phyloP scores from a whole-genome alignment of 2,329 filamentous ascomycete genomes.

The Penicillium capsulatum region DNA sequence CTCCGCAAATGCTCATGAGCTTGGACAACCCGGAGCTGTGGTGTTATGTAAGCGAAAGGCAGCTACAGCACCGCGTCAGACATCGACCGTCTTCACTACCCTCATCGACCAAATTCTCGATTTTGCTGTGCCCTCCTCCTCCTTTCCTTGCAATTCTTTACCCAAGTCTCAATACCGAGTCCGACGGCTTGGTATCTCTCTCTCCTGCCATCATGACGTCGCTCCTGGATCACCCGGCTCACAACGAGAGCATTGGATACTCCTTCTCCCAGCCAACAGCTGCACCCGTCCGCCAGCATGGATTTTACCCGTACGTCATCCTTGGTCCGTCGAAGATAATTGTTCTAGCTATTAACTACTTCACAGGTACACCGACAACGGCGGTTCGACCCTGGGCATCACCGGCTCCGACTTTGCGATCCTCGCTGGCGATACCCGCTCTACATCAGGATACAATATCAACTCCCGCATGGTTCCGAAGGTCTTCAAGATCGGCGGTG shows the following conservation, averaged over 20 bases:
- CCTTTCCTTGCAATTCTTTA: neutral
- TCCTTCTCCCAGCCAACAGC: conserved; percentile 54
- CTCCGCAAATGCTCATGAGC: too few species aligned
- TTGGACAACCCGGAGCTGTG: conserved; percentile 9
- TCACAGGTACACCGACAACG: conserved; percentile 83
- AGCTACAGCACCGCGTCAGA: conserved; percentile 39
- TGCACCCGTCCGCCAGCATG: conserved; percentile 58
- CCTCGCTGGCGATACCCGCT: conserved; percentile 93
- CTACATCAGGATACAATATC: conserved; percentile 96
- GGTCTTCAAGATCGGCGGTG: conserved; percentile 94
- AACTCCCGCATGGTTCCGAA: conserved; percentile 94
- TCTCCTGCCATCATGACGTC: conserved; percentile 48
- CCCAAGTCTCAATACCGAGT: neutral
- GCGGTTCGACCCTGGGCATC: conserved; percentile 92
- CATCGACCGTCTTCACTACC: conserved; percentile 12
- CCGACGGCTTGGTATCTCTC: too few species aligned
- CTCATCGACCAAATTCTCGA: conserved; percentile 6
- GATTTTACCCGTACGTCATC: conserved; percentile 79
- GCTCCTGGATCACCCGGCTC: conserved; percentile 48
- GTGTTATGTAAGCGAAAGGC: conserved; percentile 37
- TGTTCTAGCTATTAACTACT: neutral
- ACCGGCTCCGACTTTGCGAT: conserved; percentile 91
- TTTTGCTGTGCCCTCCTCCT: conserved; percentile 4
- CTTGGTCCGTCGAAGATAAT: neutral
- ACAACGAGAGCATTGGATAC: conserved; percentile 54